Percentiles rank a stretch among this genome's conserved stretches.
Evolutionary conservation across 2,329 filamentous ascomycete species (phyloP).

Genomic region (Paecilomyces fulvus): DNA sequence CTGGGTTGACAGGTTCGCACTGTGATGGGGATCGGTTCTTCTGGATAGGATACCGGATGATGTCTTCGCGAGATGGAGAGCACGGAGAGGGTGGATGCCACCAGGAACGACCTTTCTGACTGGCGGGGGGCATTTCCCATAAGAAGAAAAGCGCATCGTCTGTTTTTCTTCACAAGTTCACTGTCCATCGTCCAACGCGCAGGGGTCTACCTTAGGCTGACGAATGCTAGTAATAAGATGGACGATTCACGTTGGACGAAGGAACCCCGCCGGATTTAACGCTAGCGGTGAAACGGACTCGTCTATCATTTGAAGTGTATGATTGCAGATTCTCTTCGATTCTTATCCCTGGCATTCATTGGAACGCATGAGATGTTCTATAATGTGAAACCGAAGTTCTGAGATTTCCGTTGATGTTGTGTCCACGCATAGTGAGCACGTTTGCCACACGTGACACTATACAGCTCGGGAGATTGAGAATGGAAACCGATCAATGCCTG

Average conservation of each 20-base stretch:
- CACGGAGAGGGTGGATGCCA: neutral
- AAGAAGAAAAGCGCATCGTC: neutral
- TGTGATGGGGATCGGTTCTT: neutral
- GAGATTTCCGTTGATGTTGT: no score
- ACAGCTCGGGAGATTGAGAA: no score
- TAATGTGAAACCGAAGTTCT: no score
- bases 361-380: no score
- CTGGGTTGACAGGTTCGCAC: neutral
- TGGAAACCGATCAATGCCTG: no score
- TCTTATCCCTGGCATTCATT: no score
- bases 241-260: neutral
- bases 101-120: neutral
- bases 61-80: neutral
- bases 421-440: no score
- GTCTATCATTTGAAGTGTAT: neutral
- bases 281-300: neutral
- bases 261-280: neutral
- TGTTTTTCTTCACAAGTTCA: neutral
- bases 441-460: no score
- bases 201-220: neutral
- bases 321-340: no score
- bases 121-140: neutral
- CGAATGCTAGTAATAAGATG: neutral
- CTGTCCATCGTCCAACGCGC: neutral
- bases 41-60: neutral